Conservation (phyloP, 495 filamentous ascomycete genomes). For the Amphirosellinia nigrospora region DNA sequence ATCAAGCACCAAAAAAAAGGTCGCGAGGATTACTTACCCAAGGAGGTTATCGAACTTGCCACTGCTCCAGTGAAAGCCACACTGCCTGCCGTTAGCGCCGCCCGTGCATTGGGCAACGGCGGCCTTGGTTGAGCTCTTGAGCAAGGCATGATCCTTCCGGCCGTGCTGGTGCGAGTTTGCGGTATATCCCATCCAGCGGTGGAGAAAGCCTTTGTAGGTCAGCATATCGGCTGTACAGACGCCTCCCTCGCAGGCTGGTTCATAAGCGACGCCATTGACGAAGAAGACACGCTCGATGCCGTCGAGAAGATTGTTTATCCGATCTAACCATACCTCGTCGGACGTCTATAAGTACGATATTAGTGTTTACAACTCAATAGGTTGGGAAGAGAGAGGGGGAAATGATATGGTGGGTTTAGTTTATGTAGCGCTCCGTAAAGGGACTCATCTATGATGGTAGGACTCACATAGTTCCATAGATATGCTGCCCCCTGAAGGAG, state of each 20-base stretch:
- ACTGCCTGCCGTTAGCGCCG: conserved; percentile 61
- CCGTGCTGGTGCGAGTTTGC: conserved; percentile 71
- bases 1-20: not conserved
- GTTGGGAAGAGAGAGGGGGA: not conserved
- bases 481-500: conserved; percentile 74
- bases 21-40: conserved; percentile 40
- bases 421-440: not conserved
- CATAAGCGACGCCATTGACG: conserved; percentile 58
- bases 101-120: conserved; percentile 74
- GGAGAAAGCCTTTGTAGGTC: conserved; percentile 85
- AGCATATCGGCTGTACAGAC: conserved; percentile 77
- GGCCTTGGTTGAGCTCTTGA: conserved; percentile 68
- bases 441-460: not conserved
- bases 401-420: not conserved
- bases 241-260: conserved; percentile 70
- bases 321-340: conserved; percentile 61
- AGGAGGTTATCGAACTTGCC: conserved; percentile 62
- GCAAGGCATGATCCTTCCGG: conserved; percentile 65
- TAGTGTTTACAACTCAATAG: conserved; percentile 28
- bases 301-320: conserved; percentile 65
- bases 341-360: not conserved
- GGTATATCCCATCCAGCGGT: conserved; percentile 78
- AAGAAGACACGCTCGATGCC: conserved; percentile 67
- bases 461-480: conserved; percentile 75
- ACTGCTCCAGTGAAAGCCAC: conserved; percentile 72